Evolutionary conservation across 2,329 filamentous ascomycete species (phyloP), one percentile per base, ranked within the genome.

Genomic region (Penicillium rolfsii): DNA sequence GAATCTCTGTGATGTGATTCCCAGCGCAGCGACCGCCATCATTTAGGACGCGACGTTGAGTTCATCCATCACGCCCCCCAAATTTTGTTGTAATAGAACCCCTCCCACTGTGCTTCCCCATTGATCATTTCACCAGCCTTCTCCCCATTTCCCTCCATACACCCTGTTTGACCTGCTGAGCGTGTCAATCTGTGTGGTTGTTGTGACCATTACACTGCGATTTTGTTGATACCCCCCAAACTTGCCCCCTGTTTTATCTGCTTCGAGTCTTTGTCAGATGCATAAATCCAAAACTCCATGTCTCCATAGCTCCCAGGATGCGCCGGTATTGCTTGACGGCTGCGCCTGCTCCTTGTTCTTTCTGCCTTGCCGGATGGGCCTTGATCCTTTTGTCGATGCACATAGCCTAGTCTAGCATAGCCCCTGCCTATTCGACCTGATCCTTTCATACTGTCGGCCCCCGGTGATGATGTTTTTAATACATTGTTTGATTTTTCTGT

Each of bases 211-310:
- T 66, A 38, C 45, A 56, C 24, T 61, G 65, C 41, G 50, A 65
- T 61, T 62, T 65, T 30, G 65, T 68, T 70, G 68, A 68, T 70
- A 70, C 67, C 68, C 68, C 65, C 66, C 65, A 52, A 24, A 24
- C 40, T 61, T 53, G 58, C 64, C 67, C 63, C 59, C 48, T 68
- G 54, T 59, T 68, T 63, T 30, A n/a, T n/a, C 7, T 19, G 57
- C 12, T 30, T 38, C 30, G 30, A 50, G 48, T 35, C 48, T 35
- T 59, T 59, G 35, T 43, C 57, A 58, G 55, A 58, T 62, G 64
- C 64, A 64, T 67, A 55, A 61, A 64, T 64, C 40, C 61, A 60
- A 61, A 60, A 30, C 22, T 59, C 53, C 38, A n/a, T 63, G 56
- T 66, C 59, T 64, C 53, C 48, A 62, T 62, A 66, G 53, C 50